phyloP scores from a whole-genome alignment of 2,329 filamentous ascomycete species.

The Colletotrichum navitas region DNA sequence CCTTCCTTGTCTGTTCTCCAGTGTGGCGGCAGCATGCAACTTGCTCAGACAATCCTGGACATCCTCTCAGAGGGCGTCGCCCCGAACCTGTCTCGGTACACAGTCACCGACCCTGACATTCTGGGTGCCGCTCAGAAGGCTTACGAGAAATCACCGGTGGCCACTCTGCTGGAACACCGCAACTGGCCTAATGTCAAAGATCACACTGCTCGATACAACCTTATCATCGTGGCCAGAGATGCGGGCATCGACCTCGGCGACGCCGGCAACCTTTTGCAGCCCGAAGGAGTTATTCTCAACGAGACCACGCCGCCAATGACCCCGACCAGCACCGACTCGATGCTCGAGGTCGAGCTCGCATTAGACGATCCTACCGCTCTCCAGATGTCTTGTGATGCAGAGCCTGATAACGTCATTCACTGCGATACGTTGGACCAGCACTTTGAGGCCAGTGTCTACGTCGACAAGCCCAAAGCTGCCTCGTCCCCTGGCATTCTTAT shows the following conservation, averaged over 20 bases:
- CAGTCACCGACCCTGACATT: conserved; percentile 45
- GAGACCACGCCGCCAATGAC: conserved; percentile 24
- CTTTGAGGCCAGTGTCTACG: conserved; percentile 22
- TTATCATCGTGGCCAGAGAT: conserved; percentile 48
- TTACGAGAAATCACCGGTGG: conserved; percentile 40
- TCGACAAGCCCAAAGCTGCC: not conserved
- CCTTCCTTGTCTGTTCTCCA: conserved; percentile 56
- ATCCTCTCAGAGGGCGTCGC: conserved; percentile 46
- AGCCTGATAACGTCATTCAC: not conserved
- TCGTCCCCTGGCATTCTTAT: conserved; percentile 14
- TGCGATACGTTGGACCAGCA: conserved; percentile 26
- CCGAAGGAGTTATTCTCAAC: conserved; percentile 48
- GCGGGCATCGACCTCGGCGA: conserved; percentile 34
- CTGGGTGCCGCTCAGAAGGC: conserved; percentile 12
- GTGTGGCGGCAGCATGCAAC: conserved; percentile 48
- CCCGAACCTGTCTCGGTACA: conserved; percentile 52
- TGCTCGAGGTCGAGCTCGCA: not conserved
- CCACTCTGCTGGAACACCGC: conserved; percentile 49
- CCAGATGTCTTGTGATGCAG: not conserved
- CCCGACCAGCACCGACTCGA: conserved; percentile 14
- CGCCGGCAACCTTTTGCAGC: conserved; percentile 46
- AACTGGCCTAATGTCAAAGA: conserved; percentile 43
- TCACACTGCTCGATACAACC: conserved; percentile 49
- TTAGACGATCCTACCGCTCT: not conserved
- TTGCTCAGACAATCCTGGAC: conserved; percentile 47